Percentiles rank a stretch among this genome's conserved stretches.
Evolutionary conservation across 306 rosid species (phyloP).

Genomic region (Dryas alaskensis): DNA sequence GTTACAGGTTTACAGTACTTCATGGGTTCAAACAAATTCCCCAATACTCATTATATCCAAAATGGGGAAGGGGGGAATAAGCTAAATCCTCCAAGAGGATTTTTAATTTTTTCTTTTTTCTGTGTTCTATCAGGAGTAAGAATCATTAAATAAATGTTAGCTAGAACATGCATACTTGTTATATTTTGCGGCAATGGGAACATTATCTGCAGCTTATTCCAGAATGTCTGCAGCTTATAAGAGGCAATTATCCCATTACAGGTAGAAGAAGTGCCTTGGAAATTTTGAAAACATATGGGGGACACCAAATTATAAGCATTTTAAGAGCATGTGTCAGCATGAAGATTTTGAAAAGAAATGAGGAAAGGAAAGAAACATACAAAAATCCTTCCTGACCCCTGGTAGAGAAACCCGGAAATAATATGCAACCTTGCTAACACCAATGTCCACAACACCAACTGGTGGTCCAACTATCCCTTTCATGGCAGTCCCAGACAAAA

Average conservation of each 20-base stretch:
- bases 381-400: slow-evolving; percentile 54
- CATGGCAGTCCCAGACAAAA: slow-evolving; percentile 57
- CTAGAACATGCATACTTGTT: neutral
- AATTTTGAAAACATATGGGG: neutral
- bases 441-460: slow-evolving; percentile 62
- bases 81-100: neutral
- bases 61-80: neutral
- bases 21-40: neutral
- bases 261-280: neutral
- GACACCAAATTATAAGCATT: neutral
- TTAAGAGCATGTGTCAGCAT: neutral
- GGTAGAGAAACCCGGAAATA: slow-evolving; percentile 68
- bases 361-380: slow-evolving; percentile 42
- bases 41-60: neutral
- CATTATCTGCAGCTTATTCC: neutral
- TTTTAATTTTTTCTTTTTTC: neutral
- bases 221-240: neutral
- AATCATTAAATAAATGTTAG: neutral
- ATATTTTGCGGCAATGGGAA: neutral
- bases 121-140: neutral
- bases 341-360: slow-evolving; percentile 11
- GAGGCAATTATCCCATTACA: slow-evolving; percentile 1
- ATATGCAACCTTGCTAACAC: slow-evolving; percentile 52
- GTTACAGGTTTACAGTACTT: neutral
- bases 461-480: slow-evolving; percentile 51